Evolutionary conservation across 208 protist genomes (phyloP).

Genomic region (Trypanosoma conorhini): DNA sequence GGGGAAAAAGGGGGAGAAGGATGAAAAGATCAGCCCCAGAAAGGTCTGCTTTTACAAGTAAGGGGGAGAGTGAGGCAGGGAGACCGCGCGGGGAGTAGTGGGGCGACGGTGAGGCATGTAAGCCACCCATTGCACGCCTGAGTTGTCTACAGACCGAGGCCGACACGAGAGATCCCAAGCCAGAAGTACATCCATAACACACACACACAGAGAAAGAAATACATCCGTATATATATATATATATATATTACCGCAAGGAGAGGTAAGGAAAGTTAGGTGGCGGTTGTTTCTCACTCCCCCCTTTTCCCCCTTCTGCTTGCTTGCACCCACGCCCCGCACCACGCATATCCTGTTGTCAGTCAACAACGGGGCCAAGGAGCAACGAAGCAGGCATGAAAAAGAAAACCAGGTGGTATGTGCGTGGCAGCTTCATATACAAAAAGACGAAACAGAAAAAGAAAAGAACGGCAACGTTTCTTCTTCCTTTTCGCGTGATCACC

Average conservation of each 20-base stretch:
- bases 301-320: neutral
- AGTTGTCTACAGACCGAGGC: no score
- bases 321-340: neutral
- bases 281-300: neutral
- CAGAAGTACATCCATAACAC: constrained; percentile 10
- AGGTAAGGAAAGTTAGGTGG: neutral
- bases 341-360: neutral
- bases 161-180: no score
- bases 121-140: neutral
- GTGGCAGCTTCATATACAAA: neutral
- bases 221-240: constrained; percentile 1
- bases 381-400: constrained; percentile 4
- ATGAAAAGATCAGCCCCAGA: neutral
- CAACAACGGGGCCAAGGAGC: neutral
- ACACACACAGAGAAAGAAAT: constrained; percentile 6
- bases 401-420: neutral
- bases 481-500: neutral
- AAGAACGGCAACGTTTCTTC: neutral
- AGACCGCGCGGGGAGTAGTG: neutral
- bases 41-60: no score
- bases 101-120: neutral
- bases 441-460: no score
- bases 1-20: neutral
- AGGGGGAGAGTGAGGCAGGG: neutral
- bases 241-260: neutral